phyloP scores from a whole-genome alignment of 306 rosid species.

The Purshia tridentata region DNA sequence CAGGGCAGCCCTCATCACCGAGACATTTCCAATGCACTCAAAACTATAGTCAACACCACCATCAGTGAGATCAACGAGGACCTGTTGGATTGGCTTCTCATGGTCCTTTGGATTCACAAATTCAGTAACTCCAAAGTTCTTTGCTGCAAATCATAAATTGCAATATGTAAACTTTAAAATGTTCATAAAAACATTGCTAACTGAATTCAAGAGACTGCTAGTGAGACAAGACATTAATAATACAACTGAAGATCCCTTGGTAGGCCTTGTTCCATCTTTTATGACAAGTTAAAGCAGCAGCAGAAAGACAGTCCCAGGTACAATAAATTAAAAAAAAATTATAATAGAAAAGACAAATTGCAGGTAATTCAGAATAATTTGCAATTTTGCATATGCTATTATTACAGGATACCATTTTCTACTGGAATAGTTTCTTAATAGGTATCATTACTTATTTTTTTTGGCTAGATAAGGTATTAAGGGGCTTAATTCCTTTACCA shows the following conservation, averaged over 20 bases:
- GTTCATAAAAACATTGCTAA: not conserved
- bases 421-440: not conserved
- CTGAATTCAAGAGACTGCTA: not conserved
- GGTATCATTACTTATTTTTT: not conserved
- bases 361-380: not conserved
- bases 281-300: not conserved
- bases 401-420: not conserved
- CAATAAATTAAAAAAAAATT: not conserved
- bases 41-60: conserved; percentile 97
- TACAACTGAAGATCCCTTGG: not conserved
- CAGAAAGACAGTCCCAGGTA: not conserved
- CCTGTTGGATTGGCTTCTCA: conserved; percentile 87
- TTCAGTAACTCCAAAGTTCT: conserved; percentile 84
- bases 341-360: not conserved
- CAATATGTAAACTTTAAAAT: conserved; percentile 11
- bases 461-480: too few relatives aligned
- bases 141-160: conserved; percentile 54
- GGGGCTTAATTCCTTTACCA: too few relatives aligned
- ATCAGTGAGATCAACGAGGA: conserved; percentile 76
- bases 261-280: not conserved
- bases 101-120: conserved; percentile 92
- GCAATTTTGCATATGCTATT: not conserved
- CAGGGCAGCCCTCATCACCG: conserved; percentile 88
- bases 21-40: conserved; percentile 97
- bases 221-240: not conserved